Percentiles rank a stretch among this genome's conserved stretches.
phyloP scores from a whole-genome alignment of 139 green algal species.

The Chlorella vulgaris region DNA sequence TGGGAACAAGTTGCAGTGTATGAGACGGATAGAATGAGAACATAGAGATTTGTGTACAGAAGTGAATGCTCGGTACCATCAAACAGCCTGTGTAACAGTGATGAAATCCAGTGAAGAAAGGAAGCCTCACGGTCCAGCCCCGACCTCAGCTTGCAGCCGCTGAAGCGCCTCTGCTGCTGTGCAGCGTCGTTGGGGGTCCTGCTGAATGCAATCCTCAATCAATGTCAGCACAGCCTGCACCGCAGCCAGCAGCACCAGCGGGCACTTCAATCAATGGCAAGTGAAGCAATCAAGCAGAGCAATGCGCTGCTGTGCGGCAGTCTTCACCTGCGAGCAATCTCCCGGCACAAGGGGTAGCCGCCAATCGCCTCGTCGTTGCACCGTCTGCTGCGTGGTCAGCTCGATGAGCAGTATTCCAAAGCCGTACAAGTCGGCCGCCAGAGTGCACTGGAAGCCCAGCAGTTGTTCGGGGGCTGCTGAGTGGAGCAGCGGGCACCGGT shows the following conservation, averaged over 20 bases:
- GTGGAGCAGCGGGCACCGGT: too few relatives aligned
- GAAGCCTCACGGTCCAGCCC: too few relatives aligned
- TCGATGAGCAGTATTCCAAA: not conserved
- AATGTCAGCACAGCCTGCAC: not conserved
- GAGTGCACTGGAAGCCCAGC: not conserved
- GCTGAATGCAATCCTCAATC: not conserved
- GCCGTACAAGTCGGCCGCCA: constrained; percentile 3
- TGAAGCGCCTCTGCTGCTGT: not conserved
- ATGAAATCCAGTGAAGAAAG: too few relatives aligned
- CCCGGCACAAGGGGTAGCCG: not conserved
- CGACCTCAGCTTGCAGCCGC: not conserved
- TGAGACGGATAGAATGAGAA: too few relatives aligned
- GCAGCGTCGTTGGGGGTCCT: not conserved
- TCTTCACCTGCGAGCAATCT: not conserved
- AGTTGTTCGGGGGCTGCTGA: constrained; percentile 5
- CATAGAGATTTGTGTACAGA: too few relatives aligned
- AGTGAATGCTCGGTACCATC: too few relatives aligned
- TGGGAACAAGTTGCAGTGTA: too few relatives aligned
- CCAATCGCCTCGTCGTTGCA: not conserved
- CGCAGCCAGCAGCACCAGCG: not conserved
- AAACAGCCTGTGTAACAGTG: too few relatives aligned
- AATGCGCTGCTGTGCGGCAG: too few relatives aligned
- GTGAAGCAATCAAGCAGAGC: too few relatives aligned
- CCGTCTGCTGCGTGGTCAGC: not conserved
- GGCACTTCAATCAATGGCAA: too few relatives aligned